A percentile compares a stretch with the other conserved stretches of the same genome.
These are phyloP conservation scores for Lavandula angustifolia DNA, from an alignment of 257 asterid species.

Conservation along the genomic window DNA sequence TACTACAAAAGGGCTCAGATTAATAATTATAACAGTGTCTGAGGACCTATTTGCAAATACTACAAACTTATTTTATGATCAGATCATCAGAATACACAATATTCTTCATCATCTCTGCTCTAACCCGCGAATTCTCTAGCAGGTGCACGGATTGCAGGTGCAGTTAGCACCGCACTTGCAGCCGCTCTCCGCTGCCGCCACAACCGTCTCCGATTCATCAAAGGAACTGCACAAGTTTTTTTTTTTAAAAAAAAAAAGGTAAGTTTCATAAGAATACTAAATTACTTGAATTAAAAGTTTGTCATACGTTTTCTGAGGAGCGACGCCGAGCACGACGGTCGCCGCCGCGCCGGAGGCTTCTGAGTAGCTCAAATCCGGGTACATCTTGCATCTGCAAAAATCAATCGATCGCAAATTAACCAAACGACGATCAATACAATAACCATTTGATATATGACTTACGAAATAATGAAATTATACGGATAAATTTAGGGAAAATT, in stretches of 20 bases:
- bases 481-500: not conserved
- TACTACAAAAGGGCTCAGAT: no score
- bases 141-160: constrained; percentile 82
- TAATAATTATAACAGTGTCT: no score
- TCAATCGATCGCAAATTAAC: not conserved
- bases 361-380: constrained; percentile 57
- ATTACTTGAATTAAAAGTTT: not conserved
- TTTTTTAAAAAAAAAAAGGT: not conserved
- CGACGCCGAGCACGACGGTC: constrained; percentile 64
- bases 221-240: constrained; percentile 39
- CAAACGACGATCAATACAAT: not conserved
- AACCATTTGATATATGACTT: not conserved
- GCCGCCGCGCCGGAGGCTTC: constrained; percentile 52
- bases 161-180: constrained; percentile 91
- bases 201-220: constrained; percentile 47
- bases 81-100: no score
- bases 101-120: constrained; percentile 36
- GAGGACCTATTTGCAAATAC: not conserved
- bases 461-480: not conserved
- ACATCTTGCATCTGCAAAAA: constrained; percentile 63
- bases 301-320: constrained; percentile 59
- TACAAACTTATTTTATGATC: no score
- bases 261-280: not conserved
- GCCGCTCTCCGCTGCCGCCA: constrained; percentile 59
- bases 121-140: constrained; percentile 58